Conservation (phyloP, 345 rosid genomes). For the Moricandia moricandioides region DNA sequence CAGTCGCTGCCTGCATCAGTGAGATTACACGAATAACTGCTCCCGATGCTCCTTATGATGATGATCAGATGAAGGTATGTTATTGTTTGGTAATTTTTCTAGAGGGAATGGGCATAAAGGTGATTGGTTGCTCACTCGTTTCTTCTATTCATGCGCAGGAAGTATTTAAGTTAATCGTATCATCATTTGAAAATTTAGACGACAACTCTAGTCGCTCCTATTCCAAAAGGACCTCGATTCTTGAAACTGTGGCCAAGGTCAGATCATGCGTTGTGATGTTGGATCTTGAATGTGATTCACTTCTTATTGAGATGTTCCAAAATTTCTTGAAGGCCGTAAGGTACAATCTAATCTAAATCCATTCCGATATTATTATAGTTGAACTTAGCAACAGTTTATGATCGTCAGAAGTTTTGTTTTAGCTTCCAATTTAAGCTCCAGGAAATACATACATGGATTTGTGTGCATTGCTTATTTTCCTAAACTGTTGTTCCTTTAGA, state of each 20-base stretch:
- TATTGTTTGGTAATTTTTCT: background rate
- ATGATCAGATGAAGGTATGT: slow-evolving; percentile 84
- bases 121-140: background rate
- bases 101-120: background rate
- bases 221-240: slow-evolving; percentile 70
- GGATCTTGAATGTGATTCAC: slow-evolving; percentile 93
- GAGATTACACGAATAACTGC: slow-evolving; percentile 99
- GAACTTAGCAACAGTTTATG: background rate
- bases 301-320: slow-evolving; percentile 87
- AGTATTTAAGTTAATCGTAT: slow-evolving; percentile 84
- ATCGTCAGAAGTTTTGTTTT: background rate
- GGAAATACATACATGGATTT: background rate
- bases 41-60: slow-evolving; percentile 94
- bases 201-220: slow-evolving; percentile 51
- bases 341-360: slow-evolving; percentile 41
- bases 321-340: slow-evolving; percentile 78
- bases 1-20: slow-evolving; percentile 91
- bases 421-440: background rate
- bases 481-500: background rate
- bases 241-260: slow-evolving; percentile 97
- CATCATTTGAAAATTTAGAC: slow-evolving; percentile 71
- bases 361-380: slow-evolving; percentile 38
- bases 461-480: slow-evolving; percentile 6
- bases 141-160: slow-evolving; percentile 51
- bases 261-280: slow-evolving; percentile 93